Evolutionary conservation across 805 yeast species (phyloP), one percentile per base, ranked within the genome.

Genomic region (Phaffomyces opuntiae): DNA sequence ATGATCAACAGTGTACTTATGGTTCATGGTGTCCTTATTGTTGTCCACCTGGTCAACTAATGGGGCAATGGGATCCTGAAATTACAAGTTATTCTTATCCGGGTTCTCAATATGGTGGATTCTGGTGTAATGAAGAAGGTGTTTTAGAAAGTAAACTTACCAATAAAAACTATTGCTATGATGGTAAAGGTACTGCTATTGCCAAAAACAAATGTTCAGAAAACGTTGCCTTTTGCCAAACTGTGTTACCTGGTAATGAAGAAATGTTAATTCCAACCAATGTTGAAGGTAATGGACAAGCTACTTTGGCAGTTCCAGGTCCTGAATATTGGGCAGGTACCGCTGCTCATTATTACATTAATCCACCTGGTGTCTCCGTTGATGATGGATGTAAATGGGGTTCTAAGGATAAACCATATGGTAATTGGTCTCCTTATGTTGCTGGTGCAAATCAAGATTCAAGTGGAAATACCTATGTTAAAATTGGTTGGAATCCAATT

Each of bases 401-500:
- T 5, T 65, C 83, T 16, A 72, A 72, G 29, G 65, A 70, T 41
- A 69, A 83, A 49, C 82, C 93, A 16, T 70, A 71, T 53, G 96
- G 96, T 48, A 88, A 88, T 74, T 89, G 96, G 96, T 68, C 96
- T 14, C 96, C 96, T 26, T 88, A 87, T 56, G 96, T 89, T 52
- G 95, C 93, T 14, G 96, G 96, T 52, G 87, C 90, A 49, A 88
- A 88, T 70, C 78, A 78, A 72, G 95, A 87, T 62, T 65, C 63
- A 50, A 66, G 59, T 48, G 83, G 87, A 31, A 76, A 77, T 62
- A 88, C 96, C 4, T 88, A 54, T 62, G 87, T 86, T 53, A 89
- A 87, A 67, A 77, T 88, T 61, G 96, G 91, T 39, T 87, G 95
- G 95, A 88, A 88, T 65, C 96, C 96, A 14, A 75, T 83, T 46